phyloP scores from a whole-genome alignment of 2,329 filamentous ascomycete genomes.

The Neonectria hederae region DNA sequence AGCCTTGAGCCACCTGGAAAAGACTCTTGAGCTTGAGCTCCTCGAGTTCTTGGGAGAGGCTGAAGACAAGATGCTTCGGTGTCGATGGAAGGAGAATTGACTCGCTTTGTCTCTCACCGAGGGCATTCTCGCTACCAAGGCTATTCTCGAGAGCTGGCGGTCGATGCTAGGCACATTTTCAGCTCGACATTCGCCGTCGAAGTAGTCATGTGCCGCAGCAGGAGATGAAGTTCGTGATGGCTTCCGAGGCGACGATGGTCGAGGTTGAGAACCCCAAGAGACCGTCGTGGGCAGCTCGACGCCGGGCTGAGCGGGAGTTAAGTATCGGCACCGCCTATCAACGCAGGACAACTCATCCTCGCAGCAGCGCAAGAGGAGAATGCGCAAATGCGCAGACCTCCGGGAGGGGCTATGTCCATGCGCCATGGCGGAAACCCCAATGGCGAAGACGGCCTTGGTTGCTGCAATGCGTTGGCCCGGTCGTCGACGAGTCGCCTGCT shows the following conservation, averaged over 20 bases:
- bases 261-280: constrained; percentile 13
- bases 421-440: constrained; percentile 9
- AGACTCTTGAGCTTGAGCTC: constrained; percentile 19
- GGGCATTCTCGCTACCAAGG: constrained; percentile 42
- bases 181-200: background rate
- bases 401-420: background rate
- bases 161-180: constrained; percentile 29
- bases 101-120: constrained; percentile 42
- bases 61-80: constrained; percentile 15
- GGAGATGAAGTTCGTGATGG: background rate
- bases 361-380: constrained; percentile 7
- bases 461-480: background rate
- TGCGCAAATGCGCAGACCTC: constrained; percentile 24
- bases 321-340: constrained; percentile 16
- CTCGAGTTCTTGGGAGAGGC: constrained; percentile 12
- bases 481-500: constrained; percentile 28
- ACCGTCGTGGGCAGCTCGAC: background rate
- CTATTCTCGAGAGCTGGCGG: constrained; percentile 33
- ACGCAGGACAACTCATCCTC: constrained; percentile 21
- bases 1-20: constrained; percentile 23
- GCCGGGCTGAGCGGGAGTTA: background rate
- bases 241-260: background rate
- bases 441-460: background rate
- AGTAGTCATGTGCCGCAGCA: background rate
- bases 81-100: constrained; percentile 34